These are phyloP conservation scores for Grifola frondosa DNA, from an alignment of 1,284 basidiomycete genomes.

Conservation along the genomic window DNA sequence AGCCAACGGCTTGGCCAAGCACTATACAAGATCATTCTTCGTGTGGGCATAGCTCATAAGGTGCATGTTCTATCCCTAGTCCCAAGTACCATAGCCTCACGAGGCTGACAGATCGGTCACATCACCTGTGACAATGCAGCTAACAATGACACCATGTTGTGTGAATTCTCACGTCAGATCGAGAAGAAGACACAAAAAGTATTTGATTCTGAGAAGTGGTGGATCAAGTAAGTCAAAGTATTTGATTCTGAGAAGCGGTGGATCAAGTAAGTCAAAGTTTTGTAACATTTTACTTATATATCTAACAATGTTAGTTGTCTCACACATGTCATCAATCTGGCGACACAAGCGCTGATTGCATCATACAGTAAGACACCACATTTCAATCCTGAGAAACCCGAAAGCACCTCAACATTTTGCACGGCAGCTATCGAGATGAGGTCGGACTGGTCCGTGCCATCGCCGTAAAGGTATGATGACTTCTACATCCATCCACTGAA, in stretches of 20 bases:
- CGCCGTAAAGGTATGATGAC: slow-evolving; percentile 30
- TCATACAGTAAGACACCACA: slow-evolving; percentile 31
- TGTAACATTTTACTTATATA: too few relatives aligned
- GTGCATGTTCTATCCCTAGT: slow-evolving; percentile 1
- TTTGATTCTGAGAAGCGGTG: slow-evolving; percentile 14
- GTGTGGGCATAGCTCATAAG: slow-evolving; percentile 23
- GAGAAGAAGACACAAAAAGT: slow-evolving; percentile 8
- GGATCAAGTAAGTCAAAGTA: slow-evolving; percentile 25
- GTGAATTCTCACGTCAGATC: slow-evolving; percentile 16
- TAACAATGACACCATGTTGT: slow-evolving; percentile 36
- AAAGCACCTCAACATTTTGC: slow-evolving; percentile 11
- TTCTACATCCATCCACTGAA: too few relatives aligned
- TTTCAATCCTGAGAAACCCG: slow-evolving; percentile 24
- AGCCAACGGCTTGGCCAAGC: slow-evolving; percentile 32
- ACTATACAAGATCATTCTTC: slow-evolving; percentile 28
- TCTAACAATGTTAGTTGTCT: too few relatives aligned
- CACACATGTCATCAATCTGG: slow-evolving; percentile 40
- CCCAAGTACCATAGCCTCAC: background rate
- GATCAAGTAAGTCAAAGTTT: slow-evolving; percentile 27
- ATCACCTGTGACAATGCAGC: slow-evolving; percentile 37
- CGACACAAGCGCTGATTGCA: slow-evolving; percentile 34
- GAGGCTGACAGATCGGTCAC: slow-evolving; percentile 27
- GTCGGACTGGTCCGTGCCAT: slow-evolving; percentile 32
- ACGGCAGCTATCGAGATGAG: slow-evolving; percentile 24
- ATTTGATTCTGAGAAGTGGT: slow-evolving; percentile 14